Evolutionary conservation across 371 early-diverging fungal genomes (phyloP).

Genomic region (Mucor indicus): DNA sequence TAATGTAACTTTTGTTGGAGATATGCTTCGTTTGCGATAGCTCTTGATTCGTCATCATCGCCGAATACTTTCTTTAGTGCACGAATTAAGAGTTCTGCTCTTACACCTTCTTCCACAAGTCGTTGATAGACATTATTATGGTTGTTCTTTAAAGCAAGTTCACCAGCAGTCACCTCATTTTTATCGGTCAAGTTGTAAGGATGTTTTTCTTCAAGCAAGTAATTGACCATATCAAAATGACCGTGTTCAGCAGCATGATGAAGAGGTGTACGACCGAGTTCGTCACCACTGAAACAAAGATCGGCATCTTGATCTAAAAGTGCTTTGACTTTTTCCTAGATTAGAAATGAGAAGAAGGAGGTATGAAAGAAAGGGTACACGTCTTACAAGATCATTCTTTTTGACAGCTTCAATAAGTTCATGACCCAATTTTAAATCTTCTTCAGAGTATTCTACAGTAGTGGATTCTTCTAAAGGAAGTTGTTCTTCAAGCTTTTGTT

Average conservation of each 20-base stretch:
- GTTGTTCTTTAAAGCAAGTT: constrained; percentile 52
- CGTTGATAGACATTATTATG: constrained; percentile 48
- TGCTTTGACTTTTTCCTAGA: constrained; percentile 38
- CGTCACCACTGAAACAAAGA: constrained; percentile 41
- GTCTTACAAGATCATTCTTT: constrained; percentile 40
- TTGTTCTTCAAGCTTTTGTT: constrained; percentile 4
- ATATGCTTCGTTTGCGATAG: constrained; percentile 73
- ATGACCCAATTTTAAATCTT: constrained; percentile 34
- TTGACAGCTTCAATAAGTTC: constrained; percentile 35
- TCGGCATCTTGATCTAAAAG: constrained; percentile 36
- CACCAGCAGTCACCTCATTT: constrained; percentile 45
- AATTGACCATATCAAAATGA: constrained; percentile 52
- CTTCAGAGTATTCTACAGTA: constrained; percentile 23
- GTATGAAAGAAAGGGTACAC: not conserved
- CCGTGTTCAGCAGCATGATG: constrained; percentile 49
- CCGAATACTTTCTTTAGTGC: constrained; percentile 41
- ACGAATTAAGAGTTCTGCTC: constrained; percentile 78
- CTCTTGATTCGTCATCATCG: constrained; percentile 35
- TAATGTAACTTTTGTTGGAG: constrained; percentile 73
- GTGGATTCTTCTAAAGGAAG: constrained; percentile 1
- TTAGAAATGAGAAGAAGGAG: not conserved
- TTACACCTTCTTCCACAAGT: constrained; percentile 80
- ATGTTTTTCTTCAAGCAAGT: constrained; percentile 54
- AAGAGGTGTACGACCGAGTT: constrained; percentile 45
- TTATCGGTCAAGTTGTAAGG: constrained; percentile 49